Conservation (phyloP, 257 asterid species). For the Petunia secreta region DNA sequence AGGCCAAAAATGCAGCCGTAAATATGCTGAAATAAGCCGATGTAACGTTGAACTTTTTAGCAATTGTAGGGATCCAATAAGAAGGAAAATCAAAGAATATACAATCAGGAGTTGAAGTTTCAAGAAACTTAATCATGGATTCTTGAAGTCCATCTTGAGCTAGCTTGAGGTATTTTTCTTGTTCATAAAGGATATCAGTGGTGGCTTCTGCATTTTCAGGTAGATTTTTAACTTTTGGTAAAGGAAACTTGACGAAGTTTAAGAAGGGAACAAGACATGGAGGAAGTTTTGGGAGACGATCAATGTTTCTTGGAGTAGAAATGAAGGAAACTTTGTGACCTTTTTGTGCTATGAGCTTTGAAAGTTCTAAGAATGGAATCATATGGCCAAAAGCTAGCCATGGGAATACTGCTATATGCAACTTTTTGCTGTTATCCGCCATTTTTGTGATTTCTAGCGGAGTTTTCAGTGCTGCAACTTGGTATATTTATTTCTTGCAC, state of each 20-base stretch:
- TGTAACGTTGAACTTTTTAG: constrained; percentile 23
- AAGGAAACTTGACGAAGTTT: constrained; percentile 41
- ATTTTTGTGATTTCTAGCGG: not conserved
- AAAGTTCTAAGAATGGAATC: constrained; percentile 50
- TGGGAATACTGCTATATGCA: constrained; percentile 60
- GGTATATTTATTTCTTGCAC: too few relatives aligned
- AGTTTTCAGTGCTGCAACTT: too few relatives aligned
- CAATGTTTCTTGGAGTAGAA: constrained; percentile 59
- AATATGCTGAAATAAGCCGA: constrained; percentile 30
- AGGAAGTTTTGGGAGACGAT: constrained; percentile 60
- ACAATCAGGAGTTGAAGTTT: constrained; percentile 39
- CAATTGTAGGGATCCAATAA: constrained; percentile 38
- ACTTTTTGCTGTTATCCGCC: not conserved
- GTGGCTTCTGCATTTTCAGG: constrained; percentile 45
- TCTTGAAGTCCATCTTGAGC: constrained; percentile 39
- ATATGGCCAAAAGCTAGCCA: constrained; percentile 76
- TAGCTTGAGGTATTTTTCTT: constrained; percentile 42
- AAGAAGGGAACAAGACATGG: constrained; percentile 35
- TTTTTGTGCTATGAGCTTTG: constrained; percentile 51
- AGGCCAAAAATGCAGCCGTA: constrained; percentile 25
- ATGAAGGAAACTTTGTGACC: constrained; percentile 58
- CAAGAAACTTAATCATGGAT: constrained; percentile 30
- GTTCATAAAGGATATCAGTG: constrained; percentile 28
- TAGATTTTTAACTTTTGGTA: constrained; percentile 34
- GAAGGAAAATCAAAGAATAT: constrained; percentile 35